Base-by-base conservation (phyloP, 2,329 filamentous ascomycete species). In the Hymenoscyphus fraxineus region DNA sequence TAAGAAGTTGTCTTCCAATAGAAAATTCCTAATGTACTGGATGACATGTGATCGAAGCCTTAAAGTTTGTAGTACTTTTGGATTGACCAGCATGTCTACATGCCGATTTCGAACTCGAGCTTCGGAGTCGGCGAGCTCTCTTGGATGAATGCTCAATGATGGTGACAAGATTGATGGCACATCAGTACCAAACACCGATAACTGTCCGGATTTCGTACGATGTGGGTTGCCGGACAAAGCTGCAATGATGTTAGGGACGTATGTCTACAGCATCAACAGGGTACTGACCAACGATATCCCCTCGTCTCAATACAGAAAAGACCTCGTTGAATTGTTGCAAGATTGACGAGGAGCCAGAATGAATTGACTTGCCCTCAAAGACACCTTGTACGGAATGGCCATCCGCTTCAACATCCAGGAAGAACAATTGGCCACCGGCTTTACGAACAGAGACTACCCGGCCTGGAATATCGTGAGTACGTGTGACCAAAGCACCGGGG, bases 21-120 rank as follows among this genome's bases (percentile, higher is more conserved):
- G 86, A 75, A 90, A 92, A 60, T 86, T 83, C 41, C 92, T 87
- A 68, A 98, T 82, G 69, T 86, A 85, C 65, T 88, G 87, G 68
- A 92, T 88, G 65, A 98, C 85, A 44, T 86, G 80, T 0, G 92
- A 88, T 41, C 94, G 88, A 31, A 95, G 81, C 39, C 88, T 84
- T 60, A 98, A 79, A 1, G 88, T 86, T 73, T 95, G 87, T 13
- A 87, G 80, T 2, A 87, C 83, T 47, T 84, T 79, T 40, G 82
- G 83, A 75, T 94, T 91, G 64, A 94, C 88, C 38, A 97, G 83
- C 77, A 96, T 86, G 76, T 97, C 92, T 47, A 97, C 83, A 78
- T 98, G 93, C 27, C 92, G 91, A 69, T 90, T 87, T 67, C 89
- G 86, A 47, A 89, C 88, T 69, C 87, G 87, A 41, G 86, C 90